Evolutionary conservation across 2,329 filamentous ascomycete genomes (phyloP), one percentile per base, ranked within the genome.

Genomic region (Trichoderma koningiopsis): DNA sequence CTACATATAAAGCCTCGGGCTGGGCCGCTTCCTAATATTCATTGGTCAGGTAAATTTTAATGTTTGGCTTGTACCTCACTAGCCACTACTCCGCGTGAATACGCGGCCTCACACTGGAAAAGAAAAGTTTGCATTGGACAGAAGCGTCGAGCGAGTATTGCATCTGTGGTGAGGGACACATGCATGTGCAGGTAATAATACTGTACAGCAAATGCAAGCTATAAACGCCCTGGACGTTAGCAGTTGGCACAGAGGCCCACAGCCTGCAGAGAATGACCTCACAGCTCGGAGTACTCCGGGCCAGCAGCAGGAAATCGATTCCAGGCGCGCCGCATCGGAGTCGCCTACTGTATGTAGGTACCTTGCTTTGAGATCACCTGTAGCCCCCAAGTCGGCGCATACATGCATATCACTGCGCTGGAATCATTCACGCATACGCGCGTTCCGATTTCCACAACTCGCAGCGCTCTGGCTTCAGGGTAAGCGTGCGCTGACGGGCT

Each of bases 401-500:
- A 24, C 27, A 16, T 27, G 40, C 40, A n/a, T 33, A 24, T 49
- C 59, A 16, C 52, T 33, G 53, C 53, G 19, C 27, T 56, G 53
- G 24, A 56, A 56, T 56, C 53, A 56, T 31, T 8, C 40, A 8
- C 27, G 24, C 53, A 56, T 56, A 49, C 47, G 40, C 40, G 40
- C 40, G 40, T 19, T 43, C 40, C 16, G 40, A 7, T 10, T 8
- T 43, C n/a, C 40, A 43, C 40, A 43, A 7, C 19, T 43, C 40
- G 40, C 40, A 10, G 40, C 19, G 16, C 40, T 7, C 40, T 43
- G 40, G 40, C 47, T 49, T 49, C 24, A 67, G 64, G 64, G 64
- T 67, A 67, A 67, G 64, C 53, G 31, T 27, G 27, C 29, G 63
- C 63, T 66, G 52, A 66, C 53, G 52, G 63, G 63, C 61, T 64